Percentiles rank a stretch among this genome's conserved stretches.
Evolutionary conservation across 495 filamentous ascomycete species (phyloP).

Genomic region (Aspergillus avenaceus): DNA sequence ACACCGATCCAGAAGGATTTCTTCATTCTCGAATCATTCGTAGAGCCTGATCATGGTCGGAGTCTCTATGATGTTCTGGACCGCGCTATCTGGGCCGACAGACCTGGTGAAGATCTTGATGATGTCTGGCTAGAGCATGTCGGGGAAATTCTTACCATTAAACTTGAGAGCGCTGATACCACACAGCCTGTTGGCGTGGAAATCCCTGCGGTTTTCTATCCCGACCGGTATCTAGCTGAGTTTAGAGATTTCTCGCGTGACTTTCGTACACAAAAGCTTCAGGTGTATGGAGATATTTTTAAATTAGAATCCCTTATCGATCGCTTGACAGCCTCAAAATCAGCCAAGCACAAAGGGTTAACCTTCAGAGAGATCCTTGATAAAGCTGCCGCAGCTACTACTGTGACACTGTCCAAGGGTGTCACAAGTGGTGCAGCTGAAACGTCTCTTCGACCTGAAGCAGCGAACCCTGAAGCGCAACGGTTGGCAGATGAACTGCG

Average conservation of each 20-base stretch:
- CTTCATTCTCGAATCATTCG: slow-evolving; percentile 33
- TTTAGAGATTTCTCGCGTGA: slow-evolving; percentile 51
- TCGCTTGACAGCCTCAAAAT: slow-evolving; percentile 27
- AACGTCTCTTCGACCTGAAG: slow-evolving; percentile 9
- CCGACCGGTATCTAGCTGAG: slow-evolving; percentile 69
- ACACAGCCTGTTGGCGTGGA: slow-evolving; percentile 54
- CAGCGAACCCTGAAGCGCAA: slow-evolving; percentile 21
- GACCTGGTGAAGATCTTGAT: slow-evolving; percentile 46
- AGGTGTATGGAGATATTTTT: slow-evolving; percentile 35
- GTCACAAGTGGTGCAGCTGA: slow-evolving; percentile 17
- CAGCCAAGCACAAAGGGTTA: slow-evolving; percentile 17
- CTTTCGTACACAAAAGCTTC: slow-evolving; percentile 37
- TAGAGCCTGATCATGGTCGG: slow-evolving; percentile 39
- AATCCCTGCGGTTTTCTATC: slow-evolving; percentile 68
- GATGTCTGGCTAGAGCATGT: slow-evolving; percentile 52
- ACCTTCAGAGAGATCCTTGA: slow-evolving; percentile 32
- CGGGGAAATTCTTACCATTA: slow-evolving; percentile 66
- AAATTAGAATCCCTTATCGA: slow-evolving; percentile 34
- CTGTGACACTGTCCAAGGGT: slow-evolving; percentile 22
- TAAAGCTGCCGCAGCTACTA: slow-evolving; percentile 28
- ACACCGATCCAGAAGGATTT: slow-evolving; percentile 36
- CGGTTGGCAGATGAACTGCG: slow-evolving; percentile 34
- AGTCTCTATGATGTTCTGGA: slow-evolving; percentile 76
- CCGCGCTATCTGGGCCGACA: slow-evolving; percentile 57
- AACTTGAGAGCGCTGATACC: slow-evolving; percentile 44